Evolutionary conservation across 495 filamentous ascomycete genomes (phyloP), one percentile per base, ranked within the genome.

Genomic region (Xeromyces bisporus): DNA sequence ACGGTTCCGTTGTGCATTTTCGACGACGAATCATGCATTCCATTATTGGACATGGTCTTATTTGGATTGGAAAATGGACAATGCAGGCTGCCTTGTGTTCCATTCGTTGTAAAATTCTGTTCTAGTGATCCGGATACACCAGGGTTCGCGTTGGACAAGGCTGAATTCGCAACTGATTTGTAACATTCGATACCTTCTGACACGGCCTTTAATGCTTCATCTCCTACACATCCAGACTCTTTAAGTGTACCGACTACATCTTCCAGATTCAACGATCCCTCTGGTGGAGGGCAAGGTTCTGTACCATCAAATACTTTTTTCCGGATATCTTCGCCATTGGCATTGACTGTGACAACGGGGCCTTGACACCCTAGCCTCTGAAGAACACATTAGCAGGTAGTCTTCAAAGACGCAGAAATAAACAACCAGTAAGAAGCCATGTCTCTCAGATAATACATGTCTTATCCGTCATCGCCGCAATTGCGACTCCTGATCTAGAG

Each of bases 401-500:
- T n/a, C n/a, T n/a, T n/a, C n/a, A n/a, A n/a, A n/a, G n/a, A n/a
- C n/a, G n/a, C n/a, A n/a, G n/a, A 11, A 4, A 36, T 27, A 32
- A 18, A 28, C 37, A 39, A 29, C 13, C 34, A 32, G 28, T 30
- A 24, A 24, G 31, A 9, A 31, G 21, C 15, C 12, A 42, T 34
- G 42, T 56, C 55, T 58, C 49, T 65, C 59, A 57, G 58, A 59
- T 62, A 65, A 62, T 67, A 64, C 53, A 64, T 59, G 54, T 44
- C 47, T 48, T 50, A 44, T 65, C 62, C 41, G 60, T 69, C 65
- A 66, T 35, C 43, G 53, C 49, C 55, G 54, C 57, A 47, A 27
- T 33, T 37, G 58, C 53, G 55, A 51, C 61, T 67, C 51, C 54
- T 64, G 64, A 69, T 69, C 65, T 69, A 69, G 65, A 69, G 65